Base-by-base conservation (phyloP, 2,329 filamentous ascomycete species). In the Lasiodiplodia hormozganensis region DNA sequence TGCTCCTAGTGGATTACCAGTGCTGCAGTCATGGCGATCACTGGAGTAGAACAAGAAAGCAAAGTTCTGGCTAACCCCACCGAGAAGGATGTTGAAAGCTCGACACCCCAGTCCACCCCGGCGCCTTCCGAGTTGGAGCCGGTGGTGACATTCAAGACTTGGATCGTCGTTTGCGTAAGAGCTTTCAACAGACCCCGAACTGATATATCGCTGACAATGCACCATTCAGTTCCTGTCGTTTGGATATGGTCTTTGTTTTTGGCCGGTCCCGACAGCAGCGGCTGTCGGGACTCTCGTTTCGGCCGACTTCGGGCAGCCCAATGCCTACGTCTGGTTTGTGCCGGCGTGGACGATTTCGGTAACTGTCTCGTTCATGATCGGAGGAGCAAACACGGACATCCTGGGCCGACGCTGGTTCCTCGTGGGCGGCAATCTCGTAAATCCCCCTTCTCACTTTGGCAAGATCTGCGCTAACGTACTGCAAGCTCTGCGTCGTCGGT, bases 361-460 rank as follows among this genome's bases (percentile, higher is more conserved):
- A 18, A 73, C 72, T 2, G 65, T 73, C 8, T 69, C 68, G 21
- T 73, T 73, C 65, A 68, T 71, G 52, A 70, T 70, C 23, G 54
- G 76, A 65, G 78, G 79, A 43, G 75, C 82, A 6, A 85, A 85
- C 72, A 83, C 81, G 12, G 83, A 85, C 73, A 74, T 85, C 14
- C 79, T 85, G 23, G 83, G 84, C 16, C 79, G 84, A 67, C 76
- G 82, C 38, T 84, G 81, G 81, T 84, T 84, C 71, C 73, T 84
- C 52, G 76, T 83, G 2, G 73, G 77, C 28, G 82, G 82, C 21
- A 83, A 84, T 69, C 72, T 82, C 51, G 69, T 82, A 18, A 74
- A 77, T 8, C n/a, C 11, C 4, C 6, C 56, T 18, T 8, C 11
- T n/a, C 8, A 18, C 23, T 28, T 28, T n/a, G 14, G 21, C n/a